Conservation (phyloP, 2,329 filamentous ascomycete genomes). For the Karstenula rhodostoma region DNA sequence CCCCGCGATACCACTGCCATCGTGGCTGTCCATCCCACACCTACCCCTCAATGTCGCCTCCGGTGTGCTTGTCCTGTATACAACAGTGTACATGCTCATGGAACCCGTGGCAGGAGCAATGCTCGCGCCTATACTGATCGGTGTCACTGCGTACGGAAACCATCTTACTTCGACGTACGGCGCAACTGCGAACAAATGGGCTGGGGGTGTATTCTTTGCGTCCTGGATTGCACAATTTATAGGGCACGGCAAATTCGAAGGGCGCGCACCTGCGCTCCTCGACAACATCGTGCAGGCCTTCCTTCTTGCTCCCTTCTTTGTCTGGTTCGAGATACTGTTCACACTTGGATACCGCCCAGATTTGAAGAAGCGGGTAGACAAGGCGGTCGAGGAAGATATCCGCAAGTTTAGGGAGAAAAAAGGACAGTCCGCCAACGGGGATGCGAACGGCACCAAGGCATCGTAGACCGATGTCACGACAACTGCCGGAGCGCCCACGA, state of each 20-base stretch:
- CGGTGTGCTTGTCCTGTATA: conserved; percentile 68
- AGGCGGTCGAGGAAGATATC: conserved; percentile 77
- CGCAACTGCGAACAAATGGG: conserved; percentile 68
- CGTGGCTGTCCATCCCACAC: conserved; percentile 62
- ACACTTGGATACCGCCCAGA: conserved; percentile 88
- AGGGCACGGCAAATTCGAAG: conserved; percentile 89
- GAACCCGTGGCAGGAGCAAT: conserved; percentile 90
- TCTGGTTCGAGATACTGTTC: conserved; percentile 96
- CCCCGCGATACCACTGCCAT: conserved; percentile 62
- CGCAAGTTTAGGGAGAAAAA: conserved; percentile 72
- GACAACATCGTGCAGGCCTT: conserved; percentile 93
- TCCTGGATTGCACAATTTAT: conserved; percentile 91
- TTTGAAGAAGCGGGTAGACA: conserved; percentile 80
- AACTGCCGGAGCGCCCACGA: neutral
- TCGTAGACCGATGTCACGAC: conserved; percentile 12
- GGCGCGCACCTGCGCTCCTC: conserved; percentile 84
- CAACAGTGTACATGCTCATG: conserved; percentile 84
- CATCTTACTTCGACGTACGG: conserved; percentile 73
- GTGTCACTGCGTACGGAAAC: conserved; percentile 77
- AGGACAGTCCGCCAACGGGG: conserved; percentile 50
- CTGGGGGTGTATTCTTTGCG: conserved; percentile 72
- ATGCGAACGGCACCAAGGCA: conserved; percentile 31
- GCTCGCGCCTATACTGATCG: conserved; percentile 78
- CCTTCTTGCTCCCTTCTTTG: conserved; percentile 93
- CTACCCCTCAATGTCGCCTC: conserved; percentile 69